phyloP scores from a whole-genome alignment of 352 stramenopile genomes.

The Phytophthora pini region DNA sequence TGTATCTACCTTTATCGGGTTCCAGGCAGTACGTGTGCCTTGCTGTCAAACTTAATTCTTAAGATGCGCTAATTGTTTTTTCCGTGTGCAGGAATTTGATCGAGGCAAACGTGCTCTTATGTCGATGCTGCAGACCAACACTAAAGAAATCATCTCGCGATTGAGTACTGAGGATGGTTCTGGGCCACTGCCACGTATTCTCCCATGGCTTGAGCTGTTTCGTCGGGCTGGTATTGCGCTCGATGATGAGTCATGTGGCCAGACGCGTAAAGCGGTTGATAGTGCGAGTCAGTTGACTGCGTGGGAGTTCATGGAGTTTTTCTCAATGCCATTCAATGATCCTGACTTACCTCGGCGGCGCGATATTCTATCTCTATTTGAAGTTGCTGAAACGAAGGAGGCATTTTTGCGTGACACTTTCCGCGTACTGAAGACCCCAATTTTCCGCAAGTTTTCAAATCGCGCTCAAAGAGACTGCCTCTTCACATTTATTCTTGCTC shows the following conservation, averaged over 20 bases:
- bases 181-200: conserved; percentile 38
- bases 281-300: conserved; percentile 55
- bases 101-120: conserved; percentile 33
- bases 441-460: conserved; percentile 57
- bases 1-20: conserved; percentile 64
- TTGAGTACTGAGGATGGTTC: conserved; percentile 19
- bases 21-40: conserved; percentile 53
- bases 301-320: conserved; percentile 82
- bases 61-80: conserved; percentile 10
- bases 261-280: conserved; percentile 47
- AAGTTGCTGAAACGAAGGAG: conserved; percentile 62
- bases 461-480: conserved; percentile 44
- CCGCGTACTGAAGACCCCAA: conserved; percentile 47
- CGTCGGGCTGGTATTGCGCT: conserved; percentile 58
- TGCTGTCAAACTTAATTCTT: not conserved
- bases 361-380: conserved; percentile 71
- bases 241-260: conserved; percentile 58
- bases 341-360: conserved; percentile 59
- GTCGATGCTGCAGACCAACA: conserved; percentile 30
- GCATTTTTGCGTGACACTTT: conserved; percentile 64
- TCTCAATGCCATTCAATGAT: conserved; percentile 82
- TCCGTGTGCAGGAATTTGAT: conserved; percentile 40
- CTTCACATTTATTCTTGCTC: conserved; percentile 73
- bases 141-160: conserved; percentile 31
- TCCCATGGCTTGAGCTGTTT: conserved; percentile 78